Evolutionary conservation across 164 flowering plant species (phyloP).

Genomic region (Buxus sempervirens): DNA sequence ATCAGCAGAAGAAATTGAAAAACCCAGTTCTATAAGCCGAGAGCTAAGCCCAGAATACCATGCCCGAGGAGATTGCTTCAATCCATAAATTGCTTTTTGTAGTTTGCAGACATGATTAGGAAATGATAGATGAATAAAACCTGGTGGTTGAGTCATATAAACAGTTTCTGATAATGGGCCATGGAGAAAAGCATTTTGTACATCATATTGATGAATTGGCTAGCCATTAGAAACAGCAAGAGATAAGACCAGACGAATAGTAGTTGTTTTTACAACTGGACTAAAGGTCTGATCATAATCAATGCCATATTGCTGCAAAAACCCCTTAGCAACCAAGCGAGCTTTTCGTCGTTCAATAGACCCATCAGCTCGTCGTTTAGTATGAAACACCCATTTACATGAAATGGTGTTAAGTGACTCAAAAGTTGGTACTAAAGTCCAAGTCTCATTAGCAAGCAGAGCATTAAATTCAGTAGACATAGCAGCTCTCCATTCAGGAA

Average conservation of each 20-base stretch:
- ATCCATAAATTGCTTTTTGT: too few relatives aligned
- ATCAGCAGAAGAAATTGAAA: neutral
- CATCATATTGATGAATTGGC: too few relatives aligned
- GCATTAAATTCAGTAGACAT: neutral
- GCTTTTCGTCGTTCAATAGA: too few relatives aligned
- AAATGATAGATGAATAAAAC: too few relatives aligned
- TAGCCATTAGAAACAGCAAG: too few relatives aligned
- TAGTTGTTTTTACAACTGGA: too few relatives aligned
- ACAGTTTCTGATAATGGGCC: too few relatives aligned
- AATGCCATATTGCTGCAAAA: neutral
- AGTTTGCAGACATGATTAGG: too few relatives aligned
- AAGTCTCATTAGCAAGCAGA: neutral
- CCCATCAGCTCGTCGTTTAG: neutral
- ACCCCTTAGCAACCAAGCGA: neutral
- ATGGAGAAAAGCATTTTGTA: too few relatives aligned
- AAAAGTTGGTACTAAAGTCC: neutral
- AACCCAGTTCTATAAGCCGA: neutral
- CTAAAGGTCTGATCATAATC: too few relatives aligned
- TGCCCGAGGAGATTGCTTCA: neutral
- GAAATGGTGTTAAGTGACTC: neutral
- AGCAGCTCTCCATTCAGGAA: neutral
- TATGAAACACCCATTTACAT: neutral
- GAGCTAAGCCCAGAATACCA: neutral
- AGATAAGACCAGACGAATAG: too few relatives aligned
- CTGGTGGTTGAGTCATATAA: too few relatives aligned